Percentiles rank a stretch among this genome's conserved stretches.
Conservation (phyloP, 1,139 yeast species). For the Taphrina betulina region DNA sequence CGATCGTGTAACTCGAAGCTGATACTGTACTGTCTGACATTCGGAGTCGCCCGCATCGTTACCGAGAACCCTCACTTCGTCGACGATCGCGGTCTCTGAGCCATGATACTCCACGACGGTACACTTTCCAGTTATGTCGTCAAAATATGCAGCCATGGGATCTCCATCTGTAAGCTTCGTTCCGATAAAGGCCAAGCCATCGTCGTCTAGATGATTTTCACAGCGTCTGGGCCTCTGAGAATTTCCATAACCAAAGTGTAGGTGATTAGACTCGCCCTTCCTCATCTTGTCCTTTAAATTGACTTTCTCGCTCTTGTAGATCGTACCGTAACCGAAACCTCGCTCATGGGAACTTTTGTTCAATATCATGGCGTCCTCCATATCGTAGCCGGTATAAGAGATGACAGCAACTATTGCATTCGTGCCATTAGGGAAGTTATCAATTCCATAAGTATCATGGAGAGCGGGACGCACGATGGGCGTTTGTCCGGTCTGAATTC, state of each 20-base stretch:
- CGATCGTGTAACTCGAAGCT: conserved; percentile 84
- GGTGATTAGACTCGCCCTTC: conserved; percentile 91
- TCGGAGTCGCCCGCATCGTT: conserved; percentile 73
- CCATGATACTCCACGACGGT: conserved; percentile 91
- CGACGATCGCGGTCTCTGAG: conserved; percentile 89
- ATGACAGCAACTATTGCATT: conserved; percentile 98
- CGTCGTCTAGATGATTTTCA: conserved; percentile 83
- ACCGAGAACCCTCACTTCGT: conserved; percentile 88
- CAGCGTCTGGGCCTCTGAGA: conserved; percentile 91
- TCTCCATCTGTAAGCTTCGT: conserved; percentile 89
- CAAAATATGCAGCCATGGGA: conserved; percentile 89
- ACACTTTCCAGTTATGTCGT: conserved; percentile 87
- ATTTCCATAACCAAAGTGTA: conserved; percentile 89
- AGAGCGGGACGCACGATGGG: conserved; percentile 93
- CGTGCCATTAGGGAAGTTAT: conserved; percentile 96
- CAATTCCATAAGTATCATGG: conserved; percentile 96
- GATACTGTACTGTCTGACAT: conserved; percentile 80
- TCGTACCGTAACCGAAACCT: conserved; percentile 97
- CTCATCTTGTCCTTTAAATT: conserved; percentile 76
- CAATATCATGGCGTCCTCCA: conserved; percentile 99
- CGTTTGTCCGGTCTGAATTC: conserved; percentile 92
- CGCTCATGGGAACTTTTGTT: conserved; percentile 96
- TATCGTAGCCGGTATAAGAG: conserved; percentile 98
- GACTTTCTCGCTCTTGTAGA: conserved; percentile 88
- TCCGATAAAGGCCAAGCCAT: conserved; percentile 92